These are phyloP conservation scores for Saccharomycopsis babjevae DNA, from an alignment of 805 yeast genomes.

Conservation along the genomic window DNA sequence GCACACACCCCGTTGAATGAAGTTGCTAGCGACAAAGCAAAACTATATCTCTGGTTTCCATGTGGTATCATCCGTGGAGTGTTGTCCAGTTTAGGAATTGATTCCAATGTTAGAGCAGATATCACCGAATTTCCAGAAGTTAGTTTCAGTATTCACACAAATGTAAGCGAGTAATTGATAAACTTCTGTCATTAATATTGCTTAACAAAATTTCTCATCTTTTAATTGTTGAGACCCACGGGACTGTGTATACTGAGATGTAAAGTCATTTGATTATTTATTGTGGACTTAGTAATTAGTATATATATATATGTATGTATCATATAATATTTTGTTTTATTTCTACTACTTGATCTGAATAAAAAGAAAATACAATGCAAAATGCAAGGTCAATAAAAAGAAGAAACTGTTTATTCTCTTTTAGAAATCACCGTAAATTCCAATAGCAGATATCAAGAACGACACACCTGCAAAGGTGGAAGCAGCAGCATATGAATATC, in stretches of 20 bases:
- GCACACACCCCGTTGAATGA: constrained; percentile 18
- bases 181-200: neutral
- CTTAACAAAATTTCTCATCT: too few species aligned
- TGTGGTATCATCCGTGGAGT: constrained; percentile 71
- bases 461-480: constrained; percentile 35
- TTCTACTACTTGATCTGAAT: neutral
- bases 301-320: neutral
- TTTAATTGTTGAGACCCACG: too few species aligned
- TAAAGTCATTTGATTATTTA: too few species aligned
- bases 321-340: neutral
- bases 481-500: constrained; percentile 31
- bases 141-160: constrained; percentile 62
- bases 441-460: constrained; percentile 40
- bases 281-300: too few species aligned
- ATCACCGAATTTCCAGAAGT: constrained; percentile 52
- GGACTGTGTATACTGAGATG: too few species aligned
- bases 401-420: neutral
- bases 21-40: constrained; percentile 36
- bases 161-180: neutral
- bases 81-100: constrained; percentile 57
- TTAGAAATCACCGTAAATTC: constrained; percentile 44
- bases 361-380: neutral
- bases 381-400: neutral
- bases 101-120: constrained; percentile 57
- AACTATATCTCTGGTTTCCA: constrained; percentile 55